Base-by-base conservation (phyloP, 441 rosid species). In the Arabidopsis lyrata region DNA sequence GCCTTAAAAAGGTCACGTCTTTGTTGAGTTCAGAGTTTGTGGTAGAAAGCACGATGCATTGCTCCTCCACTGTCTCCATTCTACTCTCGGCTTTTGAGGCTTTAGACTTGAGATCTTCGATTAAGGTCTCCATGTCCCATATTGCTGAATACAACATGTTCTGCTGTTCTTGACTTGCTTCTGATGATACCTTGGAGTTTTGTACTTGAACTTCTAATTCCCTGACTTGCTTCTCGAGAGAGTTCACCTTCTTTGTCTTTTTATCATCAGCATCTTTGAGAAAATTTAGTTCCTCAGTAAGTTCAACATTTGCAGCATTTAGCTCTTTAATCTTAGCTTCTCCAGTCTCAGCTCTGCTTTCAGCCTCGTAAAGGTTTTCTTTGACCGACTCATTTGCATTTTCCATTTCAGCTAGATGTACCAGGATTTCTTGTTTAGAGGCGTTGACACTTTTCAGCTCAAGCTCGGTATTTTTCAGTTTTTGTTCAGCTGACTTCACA, bases 111-210 rank as follows among this genome's bases (percentile, higher is more conserved):
- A 92, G 82, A 79, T 95, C 99, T 74, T 92, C 97, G 41, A 95
- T 92, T 66, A 95, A 80, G 0, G 90, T 92, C 79, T 95, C 99
- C 99, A 95, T 95, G 70, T 95, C 99, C 97, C 95, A 92, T 75
- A 95, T 95, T 49, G 98, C 99, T 65, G 93, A 78, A 70, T 92
- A 95, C 75, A 95, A 67, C 98, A 88, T 87, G 72, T 88, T 91
- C 68, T 89, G 97, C 75, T 95, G 97, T 78, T 95, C 98, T 79
- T 89, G 97, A 81, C 91, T 82, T 52, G 87, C 96, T 79, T 92
- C 98, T 15, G 88, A 81, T 53, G 92, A 88, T 32, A 81, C 95
- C 81, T 85, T 92, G 39, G 90, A 82, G 73, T 92, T 85, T 77
- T 84, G 92, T 55, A 84, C 50, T 49, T 88, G 95, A 76, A 84